Base-by-base conservation (phyloP, 2,329 filamentous ascomycete species). In the Tolypocladium endophyticum region DNA sequence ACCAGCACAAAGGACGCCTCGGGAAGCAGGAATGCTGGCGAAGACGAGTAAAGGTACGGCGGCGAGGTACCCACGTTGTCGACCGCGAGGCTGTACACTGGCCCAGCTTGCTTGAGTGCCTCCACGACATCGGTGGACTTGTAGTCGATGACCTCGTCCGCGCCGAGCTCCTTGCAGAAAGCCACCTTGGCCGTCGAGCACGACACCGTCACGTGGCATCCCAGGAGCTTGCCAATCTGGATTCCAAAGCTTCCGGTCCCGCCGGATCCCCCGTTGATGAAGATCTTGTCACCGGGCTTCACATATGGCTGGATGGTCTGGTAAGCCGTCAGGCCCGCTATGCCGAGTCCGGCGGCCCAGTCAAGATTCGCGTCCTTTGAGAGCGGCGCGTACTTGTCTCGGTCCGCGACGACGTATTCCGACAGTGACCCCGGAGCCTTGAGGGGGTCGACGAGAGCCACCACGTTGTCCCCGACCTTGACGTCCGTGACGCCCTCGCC, bases 121-220 rank as follows among this genome's bases (percentile, higher is more conserved):
- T 73, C 70, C 1, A 81, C 64, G 1, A 87, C 71, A 65, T 86
- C 72, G 30, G 70, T 68, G 0, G 72, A 73, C 53, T 78, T 81
- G 69, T 88, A 88, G 67, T 88, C 83, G 57, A 87, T 76, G 45
- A 87, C 79, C 57, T 85, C 81, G 64, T 89, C 86, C 5, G 86
- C 87, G 2, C 87, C 87, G 1, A 88, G 68, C 6, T 74, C 72
- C 61, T 77, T 77, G 68, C 83, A 85, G 1, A 88, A 69, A 25
- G 81, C 75, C 0, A 80, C 72, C 66, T 89, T 89, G 3, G 70
- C 69, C 0, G 78, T 79, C 20, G 85, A 88, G 66, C 86, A 88
- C 1, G 81, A 79, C 0, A 78, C 77, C 0, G 82, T 84, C 20
- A 89, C 86, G 59, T 81, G 76, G 59, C 82, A 86, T 0, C 85